Evolutionary conservation across 2,329 filamentous ascomycete species (phyloP).

Genomic region (Colletotrichum orbiculare): DNA sequence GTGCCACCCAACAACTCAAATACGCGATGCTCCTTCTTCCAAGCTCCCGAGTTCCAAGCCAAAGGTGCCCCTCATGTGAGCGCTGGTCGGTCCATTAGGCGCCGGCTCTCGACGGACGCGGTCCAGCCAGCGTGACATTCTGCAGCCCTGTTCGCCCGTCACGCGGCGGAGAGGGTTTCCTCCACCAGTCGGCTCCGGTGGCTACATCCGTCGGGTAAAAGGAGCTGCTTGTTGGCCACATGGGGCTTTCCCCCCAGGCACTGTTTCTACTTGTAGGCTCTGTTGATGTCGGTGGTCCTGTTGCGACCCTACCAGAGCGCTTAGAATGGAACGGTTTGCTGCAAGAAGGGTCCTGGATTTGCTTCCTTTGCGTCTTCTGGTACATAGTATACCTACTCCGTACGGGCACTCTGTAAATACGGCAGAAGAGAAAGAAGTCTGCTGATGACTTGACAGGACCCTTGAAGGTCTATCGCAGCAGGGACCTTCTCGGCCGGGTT

Average conservation of each 20-base stretch:
- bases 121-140: conserved; percentile 28
- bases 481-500: too few relatives aligned
- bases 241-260: background rate
- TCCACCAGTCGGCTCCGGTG: conserved; percentile 33
- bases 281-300: too few relatives aligned
- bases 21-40: too few relatives aligned
- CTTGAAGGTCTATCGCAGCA: background rate
- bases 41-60: too few relatives aligned
- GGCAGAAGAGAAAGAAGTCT: too few relatives aligned
- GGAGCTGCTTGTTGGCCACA: conserved; percentile 10
- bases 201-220: conserved; percentile 24
- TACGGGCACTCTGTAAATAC: too few relatives aligned
- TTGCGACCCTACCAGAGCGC: background rate
- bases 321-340: background rate
- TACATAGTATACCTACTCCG: too few relatives aligned
- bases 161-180: conserved; percentile 25
- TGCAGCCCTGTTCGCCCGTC: conserved; percentile 34
- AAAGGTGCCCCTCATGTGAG: too few relatives aligned
- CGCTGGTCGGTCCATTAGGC: conserved; percentile 20
- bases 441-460: too few relatives aligned
- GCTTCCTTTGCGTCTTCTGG: conserved; percentile 3
- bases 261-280: too few relatives aligned
- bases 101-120: conserved; percentile 12
- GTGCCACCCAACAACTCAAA: too few relatives aligned
- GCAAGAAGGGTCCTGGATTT: conserved; percentile 33